Conservation (phyloP, 2,329 filamentous ascomycete species). For the Pestalotiopsis sp. region DNA sequence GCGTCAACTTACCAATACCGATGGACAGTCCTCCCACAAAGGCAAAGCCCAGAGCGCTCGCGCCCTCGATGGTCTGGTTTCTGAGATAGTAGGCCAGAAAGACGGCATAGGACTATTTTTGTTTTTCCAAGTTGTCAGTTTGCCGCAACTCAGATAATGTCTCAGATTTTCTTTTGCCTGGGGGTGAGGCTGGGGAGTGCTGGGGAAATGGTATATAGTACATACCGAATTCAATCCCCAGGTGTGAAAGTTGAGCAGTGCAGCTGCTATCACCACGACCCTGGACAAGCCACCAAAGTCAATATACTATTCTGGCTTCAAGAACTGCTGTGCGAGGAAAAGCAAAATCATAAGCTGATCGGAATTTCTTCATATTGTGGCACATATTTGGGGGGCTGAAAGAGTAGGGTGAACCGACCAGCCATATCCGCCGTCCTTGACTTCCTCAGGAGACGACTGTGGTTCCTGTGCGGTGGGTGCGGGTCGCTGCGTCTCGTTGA, state of each 20-base stretch:
- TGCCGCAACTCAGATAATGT: background rate
- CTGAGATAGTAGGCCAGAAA: conserved; percentile 61
- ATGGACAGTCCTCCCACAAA: conserved; percentile 77
- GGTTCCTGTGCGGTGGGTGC: background rate
- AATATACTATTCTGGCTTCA: background rate
- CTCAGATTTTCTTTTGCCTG: background rate
- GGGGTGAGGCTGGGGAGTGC: no score
- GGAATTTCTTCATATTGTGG: background rate
- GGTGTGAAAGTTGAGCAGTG: conserved; percentile 68
- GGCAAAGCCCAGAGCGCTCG: conserved; percentile 69
- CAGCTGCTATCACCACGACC: conserved; percentile 57
- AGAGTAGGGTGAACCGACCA: conserved; percentile 43
- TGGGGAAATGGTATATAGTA: conserved; percentile 30
- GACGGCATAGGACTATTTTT: conserved; percentile 53
- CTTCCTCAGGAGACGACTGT: conserved; percentile 17
- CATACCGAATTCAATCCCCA: conserved; percentile 73
- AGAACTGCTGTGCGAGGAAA: background rate
- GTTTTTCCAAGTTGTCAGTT: background rate
- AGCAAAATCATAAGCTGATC: background rate
- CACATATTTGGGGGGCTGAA: background rate
- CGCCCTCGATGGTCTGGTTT: conserved; percentile 62
- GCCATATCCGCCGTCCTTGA: conserved; percentile 61
- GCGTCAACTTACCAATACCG: conserved; percentile 43
- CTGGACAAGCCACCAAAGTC: conserved; percentile 25
- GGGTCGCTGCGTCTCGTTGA: background rate